Conservation (phyloP, 139 green algal species). For the Volvox reticuliferus region DNA sequence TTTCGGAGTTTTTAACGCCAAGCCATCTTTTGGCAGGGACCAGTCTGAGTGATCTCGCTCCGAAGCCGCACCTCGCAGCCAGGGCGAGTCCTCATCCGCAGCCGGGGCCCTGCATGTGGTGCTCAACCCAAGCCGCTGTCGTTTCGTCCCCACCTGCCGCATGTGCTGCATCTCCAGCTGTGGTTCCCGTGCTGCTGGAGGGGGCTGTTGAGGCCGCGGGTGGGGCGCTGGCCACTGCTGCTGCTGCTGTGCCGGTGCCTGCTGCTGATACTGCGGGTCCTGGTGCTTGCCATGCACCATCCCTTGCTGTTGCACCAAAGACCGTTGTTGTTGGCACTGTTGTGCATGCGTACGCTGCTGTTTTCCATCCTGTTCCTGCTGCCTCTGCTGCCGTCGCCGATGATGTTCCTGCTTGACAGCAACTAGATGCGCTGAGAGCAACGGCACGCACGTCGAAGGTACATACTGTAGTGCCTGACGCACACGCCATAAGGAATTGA, state of each 20-base stretch:
- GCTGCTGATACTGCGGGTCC: neutral
- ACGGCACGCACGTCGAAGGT: neutral
- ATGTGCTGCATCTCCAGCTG: neutral
- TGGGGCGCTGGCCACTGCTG: neutral
- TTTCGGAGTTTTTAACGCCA: no score
- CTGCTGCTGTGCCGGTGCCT: neutral
- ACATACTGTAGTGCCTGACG: neutral
- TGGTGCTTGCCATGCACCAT: neutral
- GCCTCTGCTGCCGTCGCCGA: neutral
- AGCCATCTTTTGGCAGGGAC: no score
- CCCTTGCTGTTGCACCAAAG: neutral
- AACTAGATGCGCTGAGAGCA: conserved; percentile 14
- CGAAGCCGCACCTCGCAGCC: neutral
- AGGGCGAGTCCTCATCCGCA: neutral
- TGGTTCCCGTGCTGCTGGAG: neutral
- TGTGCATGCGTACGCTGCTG: neutral
- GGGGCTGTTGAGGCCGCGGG: neutral
- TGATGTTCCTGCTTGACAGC: neutral
- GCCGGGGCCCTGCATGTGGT: neutral
- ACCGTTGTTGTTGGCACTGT: neutral
- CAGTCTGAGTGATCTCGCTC: no score
- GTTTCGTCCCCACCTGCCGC: neutral
- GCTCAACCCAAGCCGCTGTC: neutral
- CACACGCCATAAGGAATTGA: neutral
- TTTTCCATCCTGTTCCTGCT: neutral